Percentiles rank a stretch among this genome's conserved stretches.
Evolutionary conservation across 192 early-diverging fungal genomes (phyloP).

Genomic region (Mycoemilia scoparia): DNA sequence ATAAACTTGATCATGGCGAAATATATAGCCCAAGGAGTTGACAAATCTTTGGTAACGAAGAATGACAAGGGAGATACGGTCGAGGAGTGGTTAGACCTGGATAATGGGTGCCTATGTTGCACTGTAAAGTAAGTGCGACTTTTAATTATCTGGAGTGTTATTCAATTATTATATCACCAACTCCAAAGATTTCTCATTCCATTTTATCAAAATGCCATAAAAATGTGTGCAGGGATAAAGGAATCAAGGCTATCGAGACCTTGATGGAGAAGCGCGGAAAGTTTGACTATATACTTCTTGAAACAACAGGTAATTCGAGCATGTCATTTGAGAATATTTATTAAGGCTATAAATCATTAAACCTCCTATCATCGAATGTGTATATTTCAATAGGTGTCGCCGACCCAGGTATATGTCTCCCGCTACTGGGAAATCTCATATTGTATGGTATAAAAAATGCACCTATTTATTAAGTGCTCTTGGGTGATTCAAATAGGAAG

Average conservation of each 20-base stretch:
- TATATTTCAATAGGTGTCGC: too few relatives aligned
- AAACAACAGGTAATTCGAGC: too few relatives aligned
- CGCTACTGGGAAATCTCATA: background rate
- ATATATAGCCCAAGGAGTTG: slow-evolving; percentile 72
- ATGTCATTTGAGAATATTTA: slow-evolving; percentile 41
- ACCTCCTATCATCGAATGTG: too few relatives aligned
- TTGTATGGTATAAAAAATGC: too few relatives aligned
- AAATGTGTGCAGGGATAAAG: too few relatives aligned
- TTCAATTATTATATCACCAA: background rate
- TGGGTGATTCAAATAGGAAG: slow-evolving; percentile 51
- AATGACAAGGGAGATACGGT: slow-evolving; percentile 59
- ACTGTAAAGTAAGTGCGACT: too few relatives aligned
- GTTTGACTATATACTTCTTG: slow-evolving; percentile 91
- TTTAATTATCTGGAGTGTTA: slow-evolving; percentile 26
- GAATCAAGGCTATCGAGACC: slow-evolving; percentile 83
- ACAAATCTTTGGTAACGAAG: slow-evolving; percentile 72
- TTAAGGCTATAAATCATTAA: background rate
- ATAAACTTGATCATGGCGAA: background rate
- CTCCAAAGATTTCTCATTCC: background rate
- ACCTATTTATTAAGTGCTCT: too few relatives aligned
- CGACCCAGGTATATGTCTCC: too few relatives aligned
- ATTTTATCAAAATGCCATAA: too few relatives aligned
- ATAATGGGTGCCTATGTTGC: slow-evolving; percentile 97
- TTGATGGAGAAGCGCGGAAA: slow-evolving; percentile 80
- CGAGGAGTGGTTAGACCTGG: slow-evolving; percentile 94